Evolutionary conservation across 768 basidiomycete genomes (phyloP).

Genomic region (Kwoniella dendrophila): DNA sequence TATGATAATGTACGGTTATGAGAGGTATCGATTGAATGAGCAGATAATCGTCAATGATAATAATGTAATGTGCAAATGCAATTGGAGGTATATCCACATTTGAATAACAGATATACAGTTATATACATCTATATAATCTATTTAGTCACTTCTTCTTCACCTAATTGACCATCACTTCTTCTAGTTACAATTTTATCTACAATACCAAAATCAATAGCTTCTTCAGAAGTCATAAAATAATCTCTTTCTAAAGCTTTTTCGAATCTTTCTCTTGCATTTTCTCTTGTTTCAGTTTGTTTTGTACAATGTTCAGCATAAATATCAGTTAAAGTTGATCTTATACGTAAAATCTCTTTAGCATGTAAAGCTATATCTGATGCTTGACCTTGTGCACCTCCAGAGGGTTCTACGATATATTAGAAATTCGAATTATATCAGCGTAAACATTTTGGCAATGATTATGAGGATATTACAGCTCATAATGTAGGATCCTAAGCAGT

Average conservation of each 20-base stretch:
- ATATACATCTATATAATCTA: background rate
- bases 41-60: no score
- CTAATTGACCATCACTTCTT: slow-evolving; percentile 24
- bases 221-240: slow-evolving; percentile 95
- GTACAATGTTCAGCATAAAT: slow-evolving; percentile 89
- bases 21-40: no score
- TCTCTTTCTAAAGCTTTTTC: slow-evolving; percentile 89
- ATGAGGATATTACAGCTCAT: no score
- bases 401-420: slow-evolving; percentile 69
- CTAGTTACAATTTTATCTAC: slow-evolving; percentile 84
- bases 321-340: slow-evolving; percentile 76
- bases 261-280: slow-evolving; percentile 72
- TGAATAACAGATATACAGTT: no score
- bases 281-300: slow-evolving; percentile 66
- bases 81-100: no score
- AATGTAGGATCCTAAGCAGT: no score
- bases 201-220: slow-evolving; percentile 87
- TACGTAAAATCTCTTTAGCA: slow-evolving; percentile 90
- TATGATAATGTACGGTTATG: no score
- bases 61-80: no score
- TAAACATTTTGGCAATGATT: no score
- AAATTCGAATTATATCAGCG: background rate
- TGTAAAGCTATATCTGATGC: slow-evolving; percentile 97
- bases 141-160: slow-evolving; percentile 15
- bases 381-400: slow-evolving; percentile 92